Evolutionary conservation across 208 protist species (phyloP), one percentile per base, ranked within the genome.

Genomic region (Herpetomonas muscarum): DNA sequence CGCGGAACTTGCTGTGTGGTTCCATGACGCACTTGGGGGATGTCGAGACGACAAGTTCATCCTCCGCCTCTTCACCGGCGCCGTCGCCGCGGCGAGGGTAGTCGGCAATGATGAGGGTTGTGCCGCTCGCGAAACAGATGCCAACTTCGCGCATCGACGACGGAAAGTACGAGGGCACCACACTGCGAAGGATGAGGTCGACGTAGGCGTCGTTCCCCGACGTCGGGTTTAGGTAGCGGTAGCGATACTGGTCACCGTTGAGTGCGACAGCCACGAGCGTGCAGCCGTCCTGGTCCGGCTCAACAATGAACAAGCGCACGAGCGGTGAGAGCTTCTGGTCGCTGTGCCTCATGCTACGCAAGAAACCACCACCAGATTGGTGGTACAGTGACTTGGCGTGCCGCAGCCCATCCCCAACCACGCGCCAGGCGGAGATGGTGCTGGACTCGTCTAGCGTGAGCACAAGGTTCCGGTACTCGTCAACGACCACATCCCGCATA

Each of bases 201-300:
- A 62, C 58, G 17, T 48, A 49, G 57, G 64, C 67, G 37, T 73
- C 67, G 28, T 58, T 65, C 28, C 69, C 64, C 47, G 63, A 77
- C 15, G 65, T 44, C 22, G 67, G 39, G 60, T 79, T 71, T 31
- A 70, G 61, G 62, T 87, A 92, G 41, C 74, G 68, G 60, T 95
- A 95, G 36, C 81, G 89, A 37, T 87, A 91, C 62, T 90, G 83
- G 17, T 93, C 84, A 13, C 89, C 89, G 58, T 86, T 90, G 49
- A 74, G 55, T 19, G 79, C 74, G 36, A 82, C 61, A 22, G 76
- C 81, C 53, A 87, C 59, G 26, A 95, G 70, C 1, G 74, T 79
- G 60, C 79, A 93, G 45, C 75, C 82, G 34, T 89, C 78, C 31
- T 69, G 70, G 55, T 87, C 76, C 0, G 79, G 61, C 12, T 86